Evolutionary conservation across 495 filamentous ascomycete genomes (phyloP), one percentile per base, ranked within the genome.

Genomic region (Recurvomyces mirabilis): DNA sequence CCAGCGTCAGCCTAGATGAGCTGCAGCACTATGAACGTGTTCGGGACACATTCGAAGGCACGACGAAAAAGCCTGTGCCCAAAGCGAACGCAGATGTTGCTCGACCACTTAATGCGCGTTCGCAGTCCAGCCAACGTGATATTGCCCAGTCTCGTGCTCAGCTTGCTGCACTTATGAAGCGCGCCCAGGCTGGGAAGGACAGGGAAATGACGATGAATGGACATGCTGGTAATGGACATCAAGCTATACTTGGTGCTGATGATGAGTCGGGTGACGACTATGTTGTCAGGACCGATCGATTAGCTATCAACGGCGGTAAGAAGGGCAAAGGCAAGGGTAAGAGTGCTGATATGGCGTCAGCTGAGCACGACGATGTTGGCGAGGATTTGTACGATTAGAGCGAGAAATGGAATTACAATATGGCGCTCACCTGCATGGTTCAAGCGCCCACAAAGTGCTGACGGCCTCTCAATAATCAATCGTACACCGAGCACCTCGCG

Each of bases 1-100:
- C 86, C 13, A 84, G 78, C 63, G 93, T 98, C 51, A 94, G 87
- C 60, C 80, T 80, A 23, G 87, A 93, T 52, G 91, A 98, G 65
- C 68, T 98, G 2, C 77, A 81, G 46, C 93, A 98, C 58, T 98
- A 96, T 52, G 79, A 93, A 55, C 70, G 71, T 0, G 93, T 98
- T 12, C 70, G 91, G 14, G 75, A 71, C 24, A 70, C 73, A 17
- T 98, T 98, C 56, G 89, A 98, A 64, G 68, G 58, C 11, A 38
- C 41, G 18, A 54, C 30, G 10, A 60, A 54, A 38, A 55, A 68
- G 44, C 65, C 65, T 14, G 65, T 60, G 1, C 33, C 32, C 34
- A 56, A 56, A 30, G 60, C 47, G 25, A 54, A 53, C 41, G 55
- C 39, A 5, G 41, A 47, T 23, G 43, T 38, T 4, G 2, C 9